Evolutionary conservation across 345 rosid genomes (phyloP), one percentile per base, ranked within the genome.

Genomic region (Eucalyptus erythrocorys): DNA sequence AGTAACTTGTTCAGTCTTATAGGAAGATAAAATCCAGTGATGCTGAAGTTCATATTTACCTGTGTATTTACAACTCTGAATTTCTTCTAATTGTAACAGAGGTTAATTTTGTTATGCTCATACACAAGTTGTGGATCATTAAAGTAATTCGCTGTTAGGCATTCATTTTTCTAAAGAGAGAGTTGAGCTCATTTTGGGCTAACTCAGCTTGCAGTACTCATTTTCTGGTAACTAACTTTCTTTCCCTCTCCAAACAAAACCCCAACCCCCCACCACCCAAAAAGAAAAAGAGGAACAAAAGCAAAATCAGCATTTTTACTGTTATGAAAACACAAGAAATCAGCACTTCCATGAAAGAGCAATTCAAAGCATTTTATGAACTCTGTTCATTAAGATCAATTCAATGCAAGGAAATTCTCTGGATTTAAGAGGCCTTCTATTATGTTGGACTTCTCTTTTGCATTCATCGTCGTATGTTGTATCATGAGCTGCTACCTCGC

Each of bases 1-100:
- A 90, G 91, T 89, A 91, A 89, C 82, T 61, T 89, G 79, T 89
- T 76, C 90, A 91, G 93, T 87, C 80, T 66, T 68, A 88, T 90
- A 87, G 90, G 90, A 88, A 89, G 91, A 89, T 86, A 68, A 89
- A 87, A 91, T 87, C 88, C 47, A 37, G 84, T 76, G 84, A 76
- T 40, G 84, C 30, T 37, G 84, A 76, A 76, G 84, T 76, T 76
- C 84, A 76, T 76, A 76, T 40, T 76, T 22, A 76, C 84, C 21
- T 21, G 47, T 76, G 84, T 76, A 76, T 76, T 76, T 76, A 40
- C 84, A 40, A 40, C 84, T 76, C 84, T 40, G 84, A 76, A 21
- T 21, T 40, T 76, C 84, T 76, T 76, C 84, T 76, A 40, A 76
- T 76, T 76, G 84, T 76, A 76, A 76, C 47, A 40, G 84, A 76